Base-by-base conservation (phyloP, 805 yeast species). In the Ogataea siamensis region DNA sequence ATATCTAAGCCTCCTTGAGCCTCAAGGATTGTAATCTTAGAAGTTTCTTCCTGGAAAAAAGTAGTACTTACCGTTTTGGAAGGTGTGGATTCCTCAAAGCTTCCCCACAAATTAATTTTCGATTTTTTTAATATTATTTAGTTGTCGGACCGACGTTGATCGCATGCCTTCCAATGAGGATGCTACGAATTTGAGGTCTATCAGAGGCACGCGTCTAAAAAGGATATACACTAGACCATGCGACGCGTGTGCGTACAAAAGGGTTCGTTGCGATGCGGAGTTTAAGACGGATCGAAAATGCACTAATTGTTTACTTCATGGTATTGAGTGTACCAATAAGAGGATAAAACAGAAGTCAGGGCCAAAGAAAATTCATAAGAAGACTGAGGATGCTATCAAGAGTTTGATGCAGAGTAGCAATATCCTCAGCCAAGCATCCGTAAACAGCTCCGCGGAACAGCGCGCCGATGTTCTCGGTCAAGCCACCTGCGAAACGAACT, bases 231-330 rank as follows among this genome's bases (percentile, higher is more conserved):
- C 15, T 11, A 8, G 29, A 9, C 29, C 29, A 11, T 27, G 29
- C 15, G 29, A 27, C 9, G 18, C n/a, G 9, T 27, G 29, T 14
- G 29, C 29, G 9, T 14, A 7, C 5, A 14, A 11, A 16, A 15
- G 29, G 15, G 29, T 27, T 3, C 29, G 29, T 5, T 27, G 29
- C 29, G 29, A 27, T 15, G 16, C n/a, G 10, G 29, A 27, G 18
- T 16, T 14, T 7, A 27, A 16, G 19, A 5, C 10, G n/a, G 29
- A 16, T 16, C 29, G 28, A 9, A 12, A n/a, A 11, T 27, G 29
- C 29, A 27, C 29, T 5, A 27, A 27, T 11, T 27, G 29, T 16
- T 7, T 12, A 5, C n/a, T 27, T 27, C 19, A 12, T 16, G 29
- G 29, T 8, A 16, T 27, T 12, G 16, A 27, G 18, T 27, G 29